Percentiles rank a stretch among this genome's conserved stretches.
phyloP scores from a whole-genome alignment of 805 yeast genomes.

The Hanseniaspora guilliermondii region DNA sequence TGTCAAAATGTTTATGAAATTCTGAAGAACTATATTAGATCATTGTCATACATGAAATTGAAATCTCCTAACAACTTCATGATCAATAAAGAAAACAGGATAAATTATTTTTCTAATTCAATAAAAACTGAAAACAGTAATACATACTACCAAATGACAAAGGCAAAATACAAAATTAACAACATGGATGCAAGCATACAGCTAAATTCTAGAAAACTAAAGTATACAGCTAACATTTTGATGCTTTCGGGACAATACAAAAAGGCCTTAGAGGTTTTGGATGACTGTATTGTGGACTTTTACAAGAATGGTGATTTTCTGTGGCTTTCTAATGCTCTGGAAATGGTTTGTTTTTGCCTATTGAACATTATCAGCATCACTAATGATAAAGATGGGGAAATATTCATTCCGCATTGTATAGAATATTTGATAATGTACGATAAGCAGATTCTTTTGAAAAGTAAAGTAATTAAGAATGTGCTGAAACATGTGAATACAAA shows the following conservation, averaged over 20 bases:
- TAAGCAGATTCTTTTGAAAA: background rate
- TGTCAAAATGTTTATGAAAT: slow-evolving; percentile 50
- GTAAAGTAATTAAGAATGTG: background rate
- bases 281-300: slow-evolving; percentile 55
- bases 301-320: slow-evolving; percentile 58
- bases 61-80: slow-evolving; percentile 66
- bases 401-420: background rate
- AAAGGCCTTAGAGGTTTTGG: slow-evolving; percentile 59
- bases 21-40: slow-evolving; percentile 55
- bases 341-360: slow-evolving; percentile 28
- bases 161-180: slow-evolving; percentile 15
- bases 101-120: slow-evolving; percentile 32
- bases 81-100: slow-evolving; percentile 31
- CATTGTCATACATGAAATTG: slow-evolving; percentile 66
- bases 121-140: slow-evolving; percentile 18
- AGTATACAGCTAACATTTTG: slow-evolving; percentile 63
- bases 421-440: background rate
- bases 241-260: slow-evolving; percentile 66
- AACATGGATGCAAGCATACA: slow-evolving; percentile 29
- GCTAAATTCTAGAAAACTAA: slow-evolving; percentile 61
- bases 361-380: background rate
- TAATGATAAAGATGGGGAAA: background rate
- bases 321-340: slow-evolving; percentile 85
- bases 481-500: background rate
- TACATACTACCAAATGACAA: slow-evolving; percentile 13